Percentiles rank a stretch among this genome's conserved stretches.
These are phyloP conservation scores for Fistulifera pelliculosa DNA, from an alignment of 108 stramenopile genomes.

Conservation along the genomic window DNA sequence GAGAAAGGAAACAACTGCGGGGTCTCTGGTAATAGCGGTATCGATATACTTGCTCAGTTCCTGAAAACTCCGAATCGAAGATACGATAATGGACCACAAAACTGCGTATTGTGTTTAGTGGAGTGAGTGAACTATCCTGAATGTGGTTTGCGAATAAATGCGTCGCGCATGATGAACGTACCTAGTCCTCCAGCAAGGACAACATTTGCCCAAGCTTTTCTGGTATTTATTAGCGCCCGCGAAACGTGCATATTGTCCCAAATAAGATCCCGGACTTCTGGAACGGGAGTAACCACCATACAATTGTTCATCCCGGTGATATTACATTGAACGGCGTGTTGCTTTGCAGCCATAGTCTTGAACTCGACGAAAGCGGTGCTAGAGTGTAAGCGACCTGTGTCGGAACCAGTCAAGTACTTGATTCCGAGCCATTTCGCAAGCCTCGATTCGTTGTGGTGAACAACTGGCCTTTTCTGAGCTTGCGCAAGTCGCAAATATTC, in stretches of 20 bases:
- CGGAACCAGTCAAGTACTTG: neutral
- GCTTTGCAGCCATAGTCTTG: slow-evolving; percentile 43
- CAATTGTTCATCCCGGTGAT: slow-evolving; percentile 1
- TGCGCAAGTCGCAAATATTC: slow-evolving; percentile 11
- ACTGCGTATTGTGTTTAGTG: no score
- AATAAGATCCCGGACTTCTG: slow-evolving; percentile 45
- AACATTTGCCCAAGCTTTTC: slow-evolving; percentile 22
- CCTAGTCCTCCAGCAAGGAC: slow-evolving; percentile 23
- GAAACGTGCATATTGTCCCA: slow-evolving; percentile 41
- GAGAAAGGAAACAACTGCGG: slow-evolving; percentile 8
- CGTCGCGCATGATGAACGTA: neutral
- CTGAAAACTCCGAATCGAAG: slow-evolving; percentile 9
- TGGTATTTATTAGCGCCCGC: slow-evolving; percentile 20
- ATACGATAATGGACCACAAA: slow-evolving; percentile 26
- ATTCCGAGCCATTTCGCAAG: slow-evolving; percentile 5
- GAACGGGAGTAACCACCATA: slow-evolving; percentile 17
- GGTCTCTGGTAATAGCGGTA: neutral
- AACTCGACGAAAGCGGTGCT: slow-evolving; percentile 50
- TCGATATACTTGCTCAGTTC: slow-evolving; percentile 1
- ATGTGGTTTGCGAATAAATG: no score
- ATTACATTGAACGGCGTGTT: slow-evolving; percentile 34
- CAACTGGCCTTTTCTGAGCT: slow-evolving; percentile 2
- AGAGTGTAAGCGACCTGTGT: slow-evolving; percentile 7
- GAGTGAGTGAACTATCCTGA: no score
- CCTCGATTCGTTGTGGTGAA: neutral